Percentiles rank a stretch among this genome's conserved stretches.
Conservation (phyloP, 305 asterid genomes). For the Fraxinus paxiana region DNA sequence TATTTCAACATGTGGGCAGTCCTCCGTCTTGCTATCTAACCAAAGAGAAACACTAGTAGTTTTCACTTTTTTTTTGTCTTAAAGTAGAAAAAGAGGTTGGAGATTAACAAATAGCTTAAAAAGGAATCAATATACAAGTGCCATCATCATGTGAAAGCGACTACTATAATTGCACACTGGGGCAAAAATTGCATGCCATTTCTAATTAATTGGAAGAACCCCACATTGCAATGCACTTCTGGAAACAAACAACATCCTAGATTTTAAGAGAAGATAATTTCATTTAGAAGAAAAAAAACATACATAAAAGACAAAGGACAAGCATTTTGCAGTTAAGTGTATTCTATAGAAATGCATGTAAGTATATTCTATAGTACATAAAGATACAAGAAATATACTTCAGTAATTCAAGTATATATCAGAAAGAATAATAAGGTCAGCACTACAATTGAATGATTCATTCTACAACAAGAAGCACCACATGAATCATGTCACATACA, state of each 20-base stretch:
- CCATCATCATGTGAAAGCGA: neutral
- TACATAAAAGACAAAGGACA: neutral
- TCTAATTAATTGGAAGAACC: neutral
- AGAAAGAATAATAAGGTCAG: neutral
- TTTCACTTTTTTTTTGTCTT: constrained; percentile 15
- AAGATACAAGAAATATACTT: neutral
- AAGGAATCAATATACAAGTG: constrained; percentile 6
- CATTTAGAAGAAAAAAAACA: neutral
- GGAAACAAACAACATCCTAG: neutral
- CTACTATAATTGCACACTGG: neutral
- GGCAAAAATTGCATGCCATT: neutral
- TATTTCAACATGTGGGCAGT: constrained; percentile 68
- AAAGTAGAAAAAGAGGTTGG: constrained; percentile 11
- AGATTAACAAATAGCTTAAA: neutral
- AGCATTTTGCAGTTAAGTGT: neutral
- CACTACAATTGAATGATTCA: neutral
- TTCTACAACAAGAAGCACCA: neutral
- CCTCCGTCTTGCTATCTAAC: constrained; percentile 79
- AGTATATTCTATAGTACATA: neutral
- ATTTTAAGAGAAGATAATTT: neutral
- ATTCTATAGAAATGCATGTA: neutral
- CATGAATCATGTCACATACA: neutral
- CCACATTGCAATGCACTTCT: neutral
- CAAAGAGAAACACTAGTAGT: neutral
- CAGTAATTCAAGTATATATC: neutral